A percentile compares a stretch with the other conserved stretches of the same genome.
Evolutionary conservation across 495 filamentous ascomycete genomes (phyloP).

Genomic region (Aspergillus avenaceus): DNA sequence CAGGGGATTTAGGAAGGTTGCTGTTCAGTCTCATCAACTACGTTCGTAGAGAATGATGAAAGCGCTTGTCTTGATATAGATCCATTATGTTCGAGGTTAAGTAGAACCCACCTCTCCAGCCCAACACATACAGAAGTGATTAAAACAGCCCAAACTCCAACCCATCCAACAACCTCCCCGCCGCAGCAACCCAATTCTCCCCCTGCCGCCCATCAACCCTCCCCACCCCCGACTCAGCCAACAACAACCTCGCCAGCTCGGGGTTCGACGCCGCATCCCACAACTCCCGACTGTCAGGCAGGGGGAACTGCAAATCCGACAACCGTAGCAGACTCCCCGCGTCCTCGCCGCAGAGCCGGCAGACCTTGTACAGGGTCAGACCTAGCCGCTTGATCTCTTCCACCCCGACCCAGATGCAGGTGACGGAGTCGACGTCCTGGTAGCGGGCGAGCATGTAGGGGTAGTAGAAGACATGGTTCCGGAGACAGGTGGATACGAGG

Average conservation of each 20-base stretch:
- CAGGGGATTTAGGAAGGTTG: too few species aligned
- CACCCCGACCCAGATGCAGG: slow-evolving; percentile 15
- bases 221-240: too few species aligned
- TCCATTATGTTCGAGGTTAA: neutral
- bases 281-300: slow-evolving; percentile 1
- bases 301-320: slow-evolving; percentile 4
- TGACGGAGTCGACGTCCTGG: slow-evolving; percentile 2
- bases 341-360: neutral
- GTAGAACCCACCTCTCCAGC: too few species aligned
- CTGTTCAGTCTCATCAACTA: too few species aligned
- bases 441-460: slow-evolving; percentile 10
- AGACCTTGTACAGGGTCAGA: slow-evolving; percentile 10
- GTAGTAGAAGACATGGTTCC: slow-evolving; percentile 11
- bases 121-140: too few species aligned
- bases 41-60: too few species aligned
- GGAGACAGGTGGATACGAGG: slow-evolving; percentile 7
- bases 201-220: too few species aligned
- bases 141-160: too few species aligned
- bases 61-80: neutral
- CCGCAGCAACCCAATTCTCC: too few species aligned
- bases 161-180: too few species aligned
- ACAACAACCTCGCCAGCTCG: too few species aligned
- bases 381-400: slow-evolving; percentile 12
- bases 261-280: slow-evolving; percentile 11
- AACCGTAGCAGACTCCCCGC: neutral